Base-by-base conservation (phyloP, 2,329 filamentous ascomycete genomes). In the Venturiaceae sp. region DNA sequence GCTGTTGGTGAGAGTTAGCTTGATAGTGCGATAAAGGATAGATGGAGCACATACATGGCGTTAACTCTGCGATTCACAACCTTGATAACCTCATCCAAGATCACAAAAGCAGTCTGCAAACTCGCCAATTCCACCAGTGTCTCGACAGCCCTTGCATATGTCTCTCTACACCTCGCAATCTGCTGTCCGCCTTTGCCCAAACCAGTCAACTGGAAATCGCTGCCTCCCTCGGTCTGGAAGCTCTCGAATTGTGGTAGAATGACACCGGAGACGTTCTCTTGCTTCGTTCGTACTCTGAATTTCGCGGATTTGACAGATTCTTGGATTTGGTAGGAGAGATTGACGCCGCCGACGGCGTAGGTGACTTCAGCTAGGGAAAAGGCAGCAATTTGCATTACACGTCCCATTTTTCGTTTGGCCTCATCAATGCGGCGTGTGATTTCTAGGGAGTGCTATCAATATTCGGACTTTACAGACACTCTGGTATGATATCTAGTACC, bases 211-310 rank as follows among this genome's bases (percentile, higher is more conserved):
- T 89, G 91, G 72, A 99, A 99, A 72, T 99, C 94, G 68, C 95
- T 95, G 73, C 88, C 92, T 47, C 88, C 90, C 67, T 97, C 92
- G 13, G 86, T 86, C 26, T 87, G 84, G 69, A 88, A 95, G 75
- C 88, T 92, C 76, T 99, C 94, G 66, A 97, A 99, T 33, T 90
- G 83, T 30, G 94, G 94, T 44, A 99, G 79, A 65, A 97, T 84
- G 61, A 99, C 94, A 79, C 94, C 94, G 6, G 92, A 96, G 55
- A 99, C 92, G 77, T 99, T 99, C 76, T 99, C 94, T 73, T 99
- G 94, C 75, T 92, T 95, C 55, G 94, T 94, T 62, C 90, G 87
- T 61, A 99, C 83, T 63, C 94, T 85, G 78, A 99, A 97, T 50
- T 92, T 87, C 56, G 94, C 94, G 59, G 89, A 86, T 73, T 94